Base-by-base conservation (phyloP, 2,329 filamentous ascomycete genomes). In the Chrysosporium keratinophilum region DNA sequence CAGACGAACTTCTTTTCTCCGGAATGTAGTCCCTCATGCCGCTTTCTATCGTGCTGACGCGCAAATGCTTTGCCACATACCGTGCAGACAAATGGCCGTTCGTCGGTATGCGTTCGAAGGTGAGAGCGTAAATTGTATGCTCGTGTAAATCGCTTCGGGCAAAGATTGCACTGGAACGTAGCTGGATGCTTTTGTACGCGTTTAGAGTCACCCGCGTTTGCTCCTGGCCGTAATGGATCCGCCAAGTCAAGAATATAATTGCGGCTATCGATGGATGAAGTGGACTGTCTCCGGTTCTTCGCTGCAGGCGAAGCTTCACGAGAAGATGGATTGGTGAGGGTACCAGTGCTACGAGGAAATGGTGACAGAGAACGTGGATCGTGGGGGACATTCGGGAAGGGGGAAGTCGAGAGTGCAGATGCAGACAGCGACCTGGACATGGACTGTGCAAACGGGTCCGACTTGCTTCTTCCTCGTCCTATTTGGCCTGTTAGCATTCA, bases 1-100 rank as follows among this genome's bases (percentile, higher is more conserved):
- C 93, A 98, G 6, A 97, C 87, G 67, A 97, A 98, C 66, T 95
- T 97, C 80, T 97, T 98, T 73, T 98, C 93, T 41, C 93, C 93
- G 0, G 88, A 94, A 65, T 98, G 93, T 41, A 98, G 75, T 39
- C 91, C 90, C 72, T 98, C 93, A 69, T 98, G 93, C 39, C 93
- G 85, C 71, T 98, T 98, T 44, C 93, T 85, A 67, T 98, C 93
- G 66, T 98, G 93, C 66, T 98, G 93, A 23, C 93, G 85, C 5
- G 93, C 93, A 71, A 98, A 98, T 0, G 93, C 93, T 70, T 98
- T 98, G 50, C 88, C 88, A 62, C 93, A 98, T 7, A 97, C 88
- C 0, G 88, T 96, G 66, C 93, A 98, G 2, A 97, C 91, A 64
- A 97, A 98, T 0, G 93, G 93, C 46, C 93, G 81, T 74, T 98